phyloP scores from a whole-genome alignment of 1,284 basidiomycete genomes.

The Ustilago bromivora region DNA sequence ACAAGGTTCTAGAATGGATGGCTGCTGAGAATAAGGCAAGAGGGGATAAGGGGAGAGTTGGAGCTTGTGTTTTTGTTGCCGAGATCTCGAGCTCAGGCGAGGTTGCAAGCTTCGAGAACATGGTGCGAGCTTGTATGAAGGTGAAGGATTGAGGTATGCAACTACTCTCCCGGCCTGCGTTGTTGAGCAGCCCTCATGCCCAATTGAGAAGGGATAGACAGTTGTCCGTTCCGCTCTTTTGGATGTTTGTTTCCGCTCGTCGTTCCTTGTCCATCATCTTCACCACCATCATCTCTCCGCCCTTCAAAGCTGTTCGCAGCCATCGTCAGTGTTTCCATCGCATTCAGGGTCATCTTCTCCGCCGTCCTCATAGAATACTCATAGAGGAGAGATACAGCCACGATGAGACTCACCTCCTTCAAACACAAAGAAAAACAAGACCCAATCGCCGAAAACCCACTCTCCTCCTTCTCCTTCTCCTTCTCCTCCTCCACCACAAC shows the following conservation, averaged over 20 bases:
- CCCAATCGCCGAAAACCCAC: constrained; percentile 15
- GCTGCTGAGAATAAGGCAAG: no score
- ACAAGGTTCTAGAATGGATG: no score
- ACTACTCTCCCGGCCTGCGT: background rate
- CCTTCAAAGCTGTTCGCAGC: background rate
- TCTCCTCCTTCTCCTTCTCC: background rate
- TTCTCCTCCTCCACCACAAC: background rate
- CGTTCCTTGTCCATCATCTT: background rate
- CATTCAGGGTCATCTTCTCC: background rate
- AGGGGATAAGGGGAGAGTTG: background rate
- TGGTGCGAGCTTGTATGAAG: background rate
- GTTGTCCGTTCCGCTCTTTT: background rate
- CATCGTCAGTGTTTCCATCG: background rate
- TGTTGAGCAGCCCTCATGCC: background rate
- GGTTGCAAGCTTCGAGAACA: background rate
- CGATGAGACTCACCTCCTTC: constrained; percentile 27
- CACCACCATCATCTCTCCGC: constrained; percentile 2
- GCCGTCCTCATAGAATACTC: background rate
- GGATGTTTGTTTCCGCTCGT: background rate
- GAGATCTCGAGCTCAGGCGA: constrained; percentile 4
- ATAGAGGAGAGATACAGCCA: background rate
- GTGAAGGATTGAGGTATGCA: background rate
- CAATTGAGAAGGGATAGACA: no score
- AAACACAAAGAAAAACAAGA: constrained; percentile 25
- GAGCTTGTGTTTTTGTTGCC: background rate